Conservation (phyloP, 2,329 filamentous ascomycete species). For the Xylaria sp. region DNA sequence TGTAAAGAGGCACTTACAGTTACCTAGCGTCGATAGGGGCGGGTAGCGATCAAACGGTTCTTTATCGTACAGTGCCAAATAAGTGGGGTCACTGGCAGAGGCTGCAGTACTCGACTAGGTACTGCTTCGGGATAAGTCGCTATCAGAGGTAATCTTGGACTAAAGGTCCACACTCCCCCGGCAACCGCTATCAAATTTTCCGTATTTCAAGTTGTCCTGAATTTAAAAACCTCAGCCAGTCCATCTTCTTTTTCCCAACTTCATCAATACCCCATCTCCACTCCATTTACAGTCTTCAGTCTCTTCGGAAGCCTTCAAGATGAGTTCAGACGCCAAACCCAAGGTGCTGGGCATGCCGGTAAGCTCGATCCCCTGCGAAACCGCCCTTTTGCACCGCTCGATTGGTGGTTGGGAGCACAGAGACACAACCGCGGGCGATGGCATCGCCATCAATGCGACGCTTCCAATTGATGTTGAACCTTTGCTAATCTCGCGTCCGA, state of each 20-base stretch:
- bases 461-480: background rate
- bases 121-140: constrained; percentile 18
- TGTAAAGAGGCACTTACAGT: background rate
- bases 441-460: background rate
- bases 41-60: background rate
- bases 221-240: constrained; percentile 19
- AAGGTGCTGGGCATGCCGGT: constrained; percentile 76
- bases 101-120: background rate
- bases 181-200: constrained; percentile 17
- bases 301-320: constrained; percentile 54
- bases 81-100: background rate
- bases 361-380: constrained; percentile 37
- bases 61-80: background rate
- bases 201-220: constrained; percentile 17
- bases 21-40: background rate
- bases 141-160: constrained; percentile 17
- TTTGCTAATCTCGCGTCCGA: constrained; percentile 51
- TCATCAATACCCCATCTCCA: constrained; percentile 63
- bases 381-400: constrained; percentile 39
- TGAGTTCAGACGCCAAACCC: constrained; percentile 67
- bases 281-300: constrained; percentile 52
- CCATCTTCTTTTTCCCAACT: constrained; percentile 56
- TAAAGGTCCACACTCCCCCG: constrained; percentile 13
- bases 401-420: constrained; percentile 37
- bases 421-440: constrained; percentile 37